Base-by-base conservation (phyloP, 225 moss, liverwort and hornwort genomes). In the Lunularia cruciata region DNA sequence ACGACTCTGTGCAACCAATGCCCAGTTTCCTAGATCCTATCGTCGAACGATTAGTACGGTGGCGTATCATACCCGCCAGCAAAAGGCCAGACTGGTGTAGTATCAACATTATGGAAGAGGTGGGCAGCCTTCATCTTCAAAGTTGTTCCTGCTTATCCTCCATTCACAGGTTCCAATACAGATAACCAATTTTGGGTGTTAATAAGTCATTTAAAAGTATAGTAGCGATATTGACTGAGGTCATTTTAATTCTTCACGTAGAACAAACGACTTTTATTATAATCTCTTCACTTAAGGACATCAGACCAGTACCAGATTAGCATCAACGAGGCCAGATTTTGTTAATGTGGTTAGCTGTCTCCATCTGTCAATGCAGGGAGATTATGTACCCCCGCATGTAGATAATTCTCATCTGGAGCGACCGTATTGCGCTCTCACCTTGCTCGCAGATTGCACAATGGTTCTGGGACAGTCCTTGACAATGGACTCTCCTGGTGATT, bases 21-120 rank as follows among this genome's bases (percentile, higher is more conserved):
- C 81, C 81, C 27, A 47, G 76, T 67, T 87, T 81, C 68, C 65
- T 87, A 47, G 76, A 79, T 49, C 81, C 68, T 27, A 60, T 87
- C 8, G 74, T 83, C 43, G 86, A 84, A 60, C 76, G 86, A 32
- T 75, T 87, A 65, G 74, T 87, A 57, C 63, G 81, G 40, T 81
- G 79, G 78, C 86, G 77, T 46, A 70, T 87, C 31, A 69, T 87
- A 60, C 81, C 86, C 52, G 70, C 84, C 20, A 73, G 68, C 74
- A 81, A 75, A 73, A 71, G 79, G 49, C 86, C 86, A 59, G 86
- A 87, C 65, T 84, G 58, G 57, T 87, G 86, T 79, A 84, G 74
- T 68, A 82, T 87, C 33, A 81, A 79, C 72, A 72, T 87, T 20
- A 71, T 84, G 78, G 86, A 87, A 49, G 86, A 87, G 84, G 86